Base-by-base conservation (phyloP, 2,329 filamentous ascomycete species). In the Fusarium transvaalense region DNA sequence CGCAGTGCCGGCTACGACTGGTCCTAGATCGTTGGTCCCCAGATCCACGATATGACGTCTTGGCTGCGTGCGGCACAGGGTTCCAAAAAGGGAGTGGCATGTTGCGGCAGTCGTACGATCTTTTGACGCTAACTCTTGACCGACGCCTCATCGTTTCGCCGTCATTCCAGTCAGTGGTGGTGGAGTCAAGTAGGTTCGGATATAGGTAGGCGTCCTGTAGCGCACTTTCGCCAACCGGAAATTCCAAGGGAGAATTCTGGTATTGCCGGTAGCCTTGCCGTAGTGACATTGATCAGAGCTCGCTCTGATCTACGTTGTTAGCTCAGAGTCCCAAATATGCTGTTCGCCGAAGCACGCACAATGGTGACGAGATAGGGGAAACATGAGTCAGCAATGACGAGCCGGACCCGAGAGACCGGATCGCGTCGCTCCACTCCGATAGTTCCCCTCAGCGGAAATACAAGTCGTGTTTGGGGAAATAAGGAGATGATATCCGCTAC, bases 81-180 rank as follows among this genome's bases (percentile, higher is more conserved):
- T 35, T 38, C 68, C 57, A 32, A 61, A 72, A 62, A 56, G 55
- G 71, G 71, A 60, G 66, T 74, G 64, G 71, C 52, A 68, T 66
- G 52, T 66, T 69, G 51, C 72, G 72, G 72, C 72, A 74, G 61
- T 74, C 72, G 71, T 74, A 74, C 66, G 72, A 74, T 74, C 61
- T 68, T 69, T 66, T 50, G 41, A 62, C 71, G 71, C 72, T 74
- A 73, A 38, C 55, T 59, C 51, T 69, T 53, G 47, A 69, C 64
- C 58, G 51, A 64, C 60, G 60, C 67, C 58, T 69, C 64, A 50
- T 57, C 63, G 61, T 74, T 60, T 71, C 59, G 70, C 63, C 64
- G 54, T 63, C 70, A 74, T 67, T 71, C 59, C 56, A 58, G 56
- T 43, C 47, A 39, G 45, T 45, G 59, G 45, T 45, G 59, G 64